Evolutionary conservation across 345 rosid species (phyloP).

Genomic region (Turnera subulata): DNA sequence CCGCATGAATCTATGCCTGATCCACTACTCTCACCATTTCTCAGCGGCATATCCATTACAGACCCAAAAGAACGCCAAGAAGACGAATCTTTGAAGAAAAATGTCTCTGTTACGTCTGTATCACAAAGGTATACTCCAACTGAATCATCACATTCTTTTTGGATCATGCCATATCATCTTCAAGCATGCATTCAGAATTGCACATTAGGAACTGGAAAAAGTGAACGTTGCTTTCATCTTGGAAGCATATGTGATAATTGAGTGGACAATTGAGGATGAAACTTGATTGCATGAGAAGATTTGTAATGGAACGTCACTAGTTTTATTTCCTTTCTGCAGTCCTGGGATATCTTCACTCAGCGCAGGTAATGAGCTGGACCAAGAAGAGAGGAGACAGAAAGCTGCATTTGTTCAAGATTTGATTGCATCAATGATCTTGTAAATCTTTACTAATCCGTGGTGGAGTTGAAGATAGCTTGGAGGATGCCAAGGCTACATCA

Average conservation of each 20-base stretch:
- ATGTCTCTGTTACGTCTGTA: slow-evolving; percentile 13
- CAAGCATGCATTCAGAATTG: too few species aligned
- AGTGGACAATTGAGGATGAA: neutral
- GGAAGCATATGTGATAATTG: neutral
- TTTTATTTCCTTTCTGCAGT: slow-evolving; percentile 25
- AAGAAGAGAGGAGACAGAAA: slow-evolving; percentile 43
- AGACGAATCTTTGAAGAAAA: slow-evolving; percentile 23
- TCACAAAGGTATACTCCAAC: slow-evolving; percentile 41
- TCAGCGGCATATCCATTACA: slow-evolving; percentile 22
- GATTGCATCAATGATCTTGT: slow-evolving; percentile 43
- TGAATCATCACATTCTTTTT: too few species aligned
- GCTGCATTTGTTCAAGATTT: slow-evolving; percentile 42
- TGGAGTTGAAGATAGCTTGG: neutral
- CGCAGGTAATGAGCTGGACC: slow-evolving; percentile 21
- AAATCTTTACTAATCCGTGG: slow-evolving; percentile 6
- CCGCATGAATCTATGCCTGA: slow-evolving; percentile 30
- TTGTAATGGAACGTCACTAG: slow-evolving; percentile 6
- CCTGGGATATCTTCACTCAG: slow-evolving; percentile 8
- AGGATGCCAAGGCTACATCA: neutral
- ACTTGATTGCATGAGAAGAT: too few species aligned
- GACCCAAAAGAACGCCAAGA: slow-evolving; percentile 20
- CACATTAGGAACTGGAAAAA: too few species aligned
- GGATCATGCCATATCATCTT: too few species aligned
- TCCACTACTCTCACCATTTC: slow-evolving; percentile 46
- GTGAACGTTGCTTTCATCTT: too few species aligned